Evolutionary conservation across 129 eudicot genomes (phyloP).

Genomic region (Solidago caesia): DNA sequence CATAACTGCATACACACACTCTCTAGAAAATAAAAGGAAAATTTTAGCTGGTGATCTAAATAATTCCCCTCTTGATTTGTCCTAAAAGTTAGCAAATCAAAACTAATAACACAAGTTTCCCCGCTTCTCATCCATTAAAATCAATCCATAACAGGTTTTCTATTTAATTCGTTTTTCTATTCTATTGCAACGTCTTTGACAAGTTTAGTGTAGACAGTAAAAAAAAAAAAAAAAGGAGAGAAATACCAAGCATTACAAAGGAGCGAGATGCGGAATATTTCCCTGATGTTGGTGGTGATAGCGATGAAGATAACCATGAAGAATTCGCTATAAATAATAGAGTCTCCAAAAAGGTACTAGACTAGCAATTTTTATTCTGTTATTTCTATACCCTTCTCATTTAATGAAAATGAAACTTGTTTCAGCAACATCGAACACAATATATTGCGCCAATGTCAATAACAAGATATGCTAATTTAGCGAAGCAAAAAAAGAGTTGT

Average conservation of each 20-base stretch:
- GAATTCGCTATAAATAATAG: background rate
- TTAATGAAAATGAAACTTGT: background rate
- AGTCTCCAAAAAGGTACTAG: background rate
- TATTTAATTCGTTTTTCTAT: too few relatives aligned
- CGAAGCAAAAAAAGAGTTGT: background rate
- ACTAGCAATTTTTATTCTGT: background rate
- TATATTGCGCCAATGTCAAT: constrained; percentile 11
- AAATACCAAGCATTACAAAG: background rate
- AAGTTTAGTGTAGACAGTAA: background rate
- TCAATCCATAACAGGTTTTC: too few relatives aligned
- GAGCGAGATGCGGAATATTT: background rate
- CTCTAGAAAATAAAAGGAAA: too few relatives aligned
- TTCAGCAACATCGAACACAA: background rate
- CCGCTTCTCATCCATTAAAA: too few relatives aligned
- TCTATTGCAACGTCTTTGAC: background rate
- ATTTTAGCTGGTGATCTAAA: too few relatives aligned
- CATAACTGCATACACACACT: too few relatives aligned
- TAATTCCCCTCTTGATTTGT: too few relatives aligned
- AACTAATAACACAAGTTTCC: too few relatives aligned
- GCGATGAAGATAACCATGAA: background rate
- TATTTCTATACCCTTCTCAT: background rate
- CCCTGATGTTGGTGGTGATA: background rate
- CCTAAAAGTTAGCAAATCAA: too few relatives aligned
- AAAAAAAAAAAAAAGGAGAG: background rate
- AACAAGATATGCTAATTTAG: constrained; percentile 1